Evolutionary conservation across 257 asterid species (phyloP).

Genomic region (Solanum pimpinellifolium): DNA sequence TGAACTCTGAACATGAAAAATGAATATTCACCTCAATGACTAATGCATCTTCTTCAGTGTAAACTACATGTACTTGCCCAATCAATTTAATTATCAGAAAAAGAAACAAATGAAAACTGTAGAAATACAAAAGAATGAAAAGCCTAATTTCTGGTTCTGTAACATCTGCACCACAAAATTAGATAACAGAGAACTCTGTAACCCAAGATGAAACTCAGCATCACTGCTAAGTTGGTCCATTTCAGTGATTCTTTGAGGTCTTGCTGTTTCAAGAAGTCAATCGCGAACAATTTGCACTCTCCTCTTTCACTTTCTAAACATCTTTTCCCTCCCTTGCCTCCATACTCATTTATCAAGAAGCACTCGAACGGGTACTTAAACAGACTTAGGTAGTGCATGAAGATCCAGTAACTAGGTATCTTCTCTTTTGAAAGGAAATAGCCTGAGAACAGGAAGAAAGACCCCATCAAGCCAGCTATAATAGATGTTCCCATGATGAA

Average conservation of each 20-base stretch:
- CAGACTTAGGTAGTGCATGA: conserved; percentile 81
- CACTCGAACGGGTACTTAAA: conserved; percentile 85
- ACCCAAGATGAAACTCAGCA: conserved; percentile 53
- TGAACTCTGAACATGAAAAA: neutral
- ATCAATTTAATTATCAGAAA: neutral
- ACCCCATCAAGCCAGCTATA: conserved; percentile 88
- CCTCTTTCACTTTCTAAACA: conserved; percentile 41
- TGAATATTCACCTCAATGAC: neutral
- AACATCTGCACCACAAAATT: conserved; percentile 50
- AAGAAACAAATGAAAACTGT: neutral
- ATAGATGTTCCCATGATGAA: conserved; percentile 78
- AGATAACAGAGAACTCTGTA: conserved; percentile 62
- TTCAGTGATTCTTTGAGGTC: conserved; percentile 45
- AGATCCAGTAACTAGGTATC: conserved; percentile 66
- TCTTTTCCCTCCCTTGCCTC: conserved; percentile 44
- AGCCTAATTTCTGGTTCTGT: conserved; percentile 29
- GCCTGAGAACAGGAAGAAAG: conserved; percentile 85
- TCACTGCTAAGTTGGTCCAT: conserved; percentile 65
- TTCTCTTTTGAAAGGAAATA: conserved; percentile 49
- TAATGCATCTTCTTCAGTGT: neutral
- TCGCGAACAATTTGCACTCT: conserved; percentile 38
- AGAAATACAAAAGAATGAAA: neutral
- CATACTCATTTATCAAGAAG: conserved; percentile 72
- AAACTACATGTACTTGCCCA: neutral
- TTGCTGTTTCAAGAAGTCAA: conserved; percentile 45